These are phyloP conservation scores for Triticum turgidum DNA, from an alignment of 176 grass and related monocot genomes.

Conservation along the genomic window DNA sequence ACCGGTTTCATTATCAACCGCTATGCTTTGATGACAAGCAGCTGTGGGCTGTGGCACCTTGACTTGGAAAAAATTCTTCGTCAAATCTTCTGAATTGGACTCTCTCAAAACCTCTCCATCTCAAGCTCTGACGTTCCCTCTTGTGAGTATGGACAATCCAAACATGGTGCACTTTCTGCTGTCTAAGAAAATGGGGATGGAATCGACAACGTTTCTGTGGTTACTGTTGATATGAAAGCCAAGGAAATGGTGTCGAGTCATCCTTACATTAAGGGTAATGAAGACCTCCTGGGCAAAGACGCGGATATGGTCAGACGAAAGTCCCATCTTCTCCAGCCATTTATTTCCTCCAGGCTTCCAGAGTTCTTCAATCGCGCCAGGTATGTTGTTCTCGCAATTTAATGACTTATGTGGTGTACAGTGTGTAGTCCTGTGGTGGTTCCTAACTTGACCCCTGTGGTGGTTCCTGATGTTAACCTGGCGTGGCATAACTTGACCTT, in stretches of 20 bases:
- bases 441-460: too few relatives aligned
- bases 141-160: background rate
- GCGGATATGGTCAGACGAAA: background rate
- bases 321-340: background rate
- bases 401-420: too few relatives aligned
- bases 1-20: background rate
- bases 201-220: background rate
- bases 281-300: background rate
- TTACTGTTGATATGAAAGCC: background rate
- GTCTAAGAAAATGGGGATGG: background rate
- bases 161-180: background rate
- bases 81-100: background rate
- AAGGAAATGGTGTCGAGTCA: background rate
- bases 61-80: too few relatives aligned
- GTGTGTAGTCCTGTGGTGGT: too few relatives aligned
- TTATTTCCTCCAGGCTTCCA: background rate
- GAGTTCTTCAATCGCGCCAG: background rate
- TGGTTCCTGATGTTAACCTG: too few relatives aligned
- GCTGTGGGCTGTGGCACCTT: too few relatives aligned
- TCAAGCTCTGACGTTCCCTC: background rate
- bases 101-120: background rate
- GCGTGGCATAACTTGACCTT: background rate
- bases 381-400: background rate
- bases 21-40: background rate
- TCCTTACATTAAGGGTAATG: background rate